Conservation (phyloP, 2,329 filamentous ascomycete species). For the Diaporthe nobilis region DNA sequence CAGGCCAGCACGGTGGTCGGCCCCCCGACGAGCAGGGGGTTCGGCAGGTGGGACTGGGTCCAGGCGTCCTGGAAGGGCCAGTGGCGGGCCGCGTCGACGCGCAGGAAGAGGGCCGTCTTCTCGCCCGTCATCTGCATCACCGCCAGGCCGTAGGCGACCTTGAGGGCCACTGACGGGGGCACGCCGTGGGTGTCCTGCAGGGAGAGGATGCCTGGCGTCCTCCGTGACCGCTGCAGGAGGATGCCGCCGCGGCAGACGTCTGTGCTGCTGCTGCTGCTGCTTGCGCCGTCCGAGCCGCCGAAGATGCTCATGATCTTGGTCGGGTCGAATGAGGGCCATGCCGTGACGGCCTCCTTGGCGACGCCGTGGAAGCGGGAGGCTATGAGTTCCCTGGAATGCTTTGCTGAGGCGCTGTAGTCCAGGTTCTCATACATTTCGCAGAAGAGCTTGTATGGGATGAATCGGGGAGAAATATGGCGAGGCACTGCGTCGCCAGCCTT, state of each 20-base stretch:
- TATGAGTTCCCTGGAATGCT: neutral
- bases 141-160: neutral
- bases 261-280: no score
- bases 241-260: neutral
- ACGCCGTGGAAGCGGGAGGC: neutral
- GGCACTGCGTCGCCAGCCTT: neutral
- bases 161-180: neutral
- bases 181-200: neutral
- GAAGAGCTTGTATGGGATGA: neutral
- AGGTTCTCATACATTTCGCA: neutral
- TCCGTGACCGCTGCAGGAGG: neutral
- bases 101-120: neutral
- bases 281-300: neutral
- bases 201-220: neutral
- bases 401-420: neutral
- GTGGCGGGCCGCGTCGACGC: conserved; percentile 6
- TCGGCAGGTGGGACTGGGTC: conserved; percentile 11
- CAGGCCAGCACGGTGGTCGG: neutral
- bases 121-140: conserved; percentile 20
- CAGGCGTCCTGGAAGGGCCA: conserved; percentile 25
- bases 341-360: neutral
- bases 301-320: neutral
- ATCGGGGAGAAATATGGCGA: neutral
- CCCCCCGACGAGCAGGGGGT: neutral
- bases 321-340: neutral